These are phyloP conservation scores for Triticum monococcum DNA, from an alignment of 176 grass and related monocot genomes.

Conservation along the genomic window DNA sequence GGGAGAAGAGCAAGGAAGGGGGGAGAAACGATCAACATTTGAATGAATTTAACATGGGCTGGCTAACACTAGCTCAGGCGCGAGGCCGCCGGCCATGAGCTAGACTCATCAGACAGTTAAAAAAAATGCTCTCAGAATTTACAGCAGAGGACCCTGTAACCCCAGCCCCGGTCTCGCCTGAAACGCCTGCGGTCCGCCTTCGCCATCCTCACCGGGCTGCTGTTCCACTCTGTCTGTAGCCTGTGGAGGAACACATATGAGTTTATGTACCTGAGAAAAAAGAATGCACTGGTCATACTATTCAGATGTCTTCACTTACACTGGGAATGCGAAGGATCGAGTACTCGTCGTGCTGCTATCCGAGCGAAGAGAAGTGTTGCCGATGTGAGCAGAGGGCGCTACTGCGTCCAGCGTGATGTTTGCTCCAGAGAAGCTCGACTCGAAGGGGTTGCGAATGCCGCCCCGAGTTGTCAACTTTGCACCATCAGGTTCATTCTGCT, in stretches of 20 bases:
- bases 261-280: no score
- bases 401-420: slow-evolving; percentile 43
- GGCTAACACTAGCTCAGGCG: slow-evolving; percentile 25
- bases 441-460: slow-evolving; percentile 43
- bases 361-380: slow-evolving; percentile 85
- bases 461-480: slow-evolving; percentile 25
- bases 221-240: slow-evolving; percentile 80
- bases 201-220: slow-evolving; percentile 88
- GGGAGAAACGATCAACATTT: slow-evolving; percentile 26
- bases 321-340: slow-evolving; percentile 88
- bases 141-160: slow-evolving; percentile 74
- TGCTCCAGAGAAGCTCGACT: slow-evolving; percentile 52
- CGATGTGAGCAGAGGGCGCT: slow-evolving; percentile 61
- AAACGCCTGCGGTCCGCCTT: slow-evolving; percentile 66
- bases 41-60: slow-evolving; percentile 60
- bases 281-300: no score
- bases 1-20: neutral
- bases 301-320: slow-evolving; percentile 52
- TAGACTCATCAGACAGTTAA: slow-evolving; percentile 20
- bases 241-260: slow-evolving; percentile 17
- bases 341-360: slow-evolving; percentile 88
- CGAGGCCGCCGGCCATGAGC: slow-evolving; percentile 22
- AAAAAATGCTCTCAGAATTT: slow-evolving; percentile 51
- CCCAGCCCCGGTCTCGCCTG: slow-evolving; percentile 58
- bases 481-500: slow-evolving; percentile 34